These are phyloP conservation scores for Nicotiana undulata DNA, from an alignment of 257 asterid species.

Conservation along the genomic window DNA sequence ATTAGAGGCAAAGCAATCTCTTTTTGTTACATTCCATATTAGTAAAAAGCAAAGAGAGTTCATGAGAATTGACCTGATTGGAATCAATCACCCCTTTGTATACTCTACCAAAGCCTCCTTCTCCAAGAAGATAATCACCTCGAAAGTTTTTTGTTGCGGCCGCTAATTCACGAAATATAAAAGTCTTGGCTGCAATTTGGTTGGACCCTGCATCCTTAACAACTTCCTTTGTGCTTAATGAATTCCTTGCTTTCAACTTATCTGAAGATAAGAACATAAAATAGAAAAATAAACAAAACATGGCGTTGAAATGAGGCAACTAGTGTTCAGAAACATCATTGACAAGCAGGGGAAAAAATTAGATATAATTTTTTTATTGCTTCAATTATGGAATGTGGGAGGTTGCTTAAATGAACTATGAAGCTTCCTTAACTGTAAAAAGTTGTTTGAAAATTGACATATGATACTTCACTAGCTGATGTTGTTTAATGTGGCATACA, in stretches of 20 bases:
- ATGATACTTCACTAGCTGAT: not conserved
- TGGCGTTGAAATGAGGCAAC: not conserved
- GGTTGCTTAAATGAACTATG: not conserved
- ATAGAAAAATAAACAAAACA: not conserved
- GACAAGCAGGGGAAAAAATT: not conserved
- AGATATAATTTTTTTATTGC: not conserved
- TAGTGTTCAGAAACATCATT: not conserved
- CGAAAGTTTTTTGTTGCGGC: slow-evolving; percentile 72
- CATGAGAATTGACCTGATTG: slow-evolving; percentile 37
- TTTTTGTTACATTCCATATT: not conserved
- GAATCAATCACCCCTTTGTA: slow-evolving; percentile 76
- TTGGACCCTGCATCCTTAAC: slow-evolving; percentile 43
- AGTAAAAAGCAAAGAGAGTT: not conserved
- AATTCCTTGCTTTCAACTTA: slow-evolving; percentile 26
- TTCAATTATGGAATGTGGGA: not conserved
- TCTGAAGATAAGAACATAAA: slow-evolving; percentile 17
- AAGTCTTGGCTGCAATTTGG: slow-evolving; percentile 75
- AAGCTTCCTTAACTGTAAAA: not conserved
- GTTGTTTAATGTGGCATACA: not conserved
- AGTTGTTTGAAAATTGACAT: not conserved
- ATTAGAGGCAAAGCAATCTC: not conserved
- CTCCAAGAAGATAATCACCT: slow-evolving; percentile 64
- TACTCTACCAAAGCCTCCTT: slow-evolving; percentile 96
- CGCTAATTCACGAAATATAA: slow-evolving; percentile 72
- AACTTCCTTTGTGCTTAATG: slow-evolving; percentile 21